A percentile compares a stretch with the other conserved stretches of the same genome.
Conservation (phyloP, 371 early-diverging fungal genomes). For the Choanephora cucurbitarum region DNA sequence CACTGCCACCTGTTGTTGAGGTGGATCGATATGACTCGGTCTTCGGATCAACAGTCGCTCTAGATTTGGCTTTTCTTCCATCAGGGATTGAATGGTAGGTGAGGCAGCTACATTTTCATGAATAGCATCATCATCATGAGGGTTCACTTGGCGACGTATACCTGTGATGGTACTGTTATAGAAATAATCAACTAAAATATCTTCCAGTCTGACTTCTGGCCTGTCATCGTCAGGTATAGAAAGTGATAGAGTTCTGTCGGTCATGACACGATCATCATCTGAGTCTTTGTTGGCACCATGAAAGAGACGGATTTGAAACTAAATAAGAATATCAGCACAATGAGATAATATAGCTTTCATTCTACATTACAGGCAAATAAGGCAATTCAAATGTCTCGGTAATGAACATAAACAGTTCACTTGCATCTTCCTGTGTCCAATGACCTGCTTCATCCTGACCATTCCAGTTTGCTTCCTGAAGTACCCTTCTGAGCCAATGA, state of each 20-base stretch:
- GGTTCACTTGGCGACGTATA: conserved; percentile 20
- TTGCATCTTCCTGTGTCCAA: conserved; percentile 58
- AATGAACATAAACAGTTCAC: conserved; percentile 59
- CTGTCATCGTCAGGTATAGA: conserved; percentile 41
- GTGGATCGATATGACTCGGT: neutral
- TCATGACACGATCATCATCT: conserved; percentile 57
- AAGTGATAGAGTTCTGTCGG: conserved; percentile 54
- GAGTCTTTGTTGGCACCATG: conserved; percentile 57
- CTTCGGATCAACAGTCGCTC: neutral
- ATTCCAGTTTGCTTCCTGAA: conserved; percentile 50
- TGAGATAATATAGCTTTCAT: no score
- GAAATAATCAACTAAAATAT: conserved; percentile 33
- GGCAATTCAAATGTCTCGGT: conserved; percentile 59
- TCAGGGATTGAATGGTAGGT: conserved; percentile 4
- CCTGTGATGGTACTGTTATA: conserved; percentile 38
- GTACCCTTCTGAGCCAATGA: conserved; percentile 47
- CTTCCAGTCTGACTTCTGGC: conserved; percentile 16
- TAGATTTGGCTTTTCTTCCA: conserved; percentile 7
- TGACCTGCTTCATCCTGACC: conserved; percentile 26
- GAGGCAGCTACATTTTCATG: conserved; percentile 16
- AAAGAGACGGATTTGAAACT: conserved; percentile 53
- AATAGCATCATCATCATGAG: neutral
- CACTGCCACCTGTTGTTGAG: conserved; percentile 28
- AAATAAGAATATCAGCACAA: neutral
- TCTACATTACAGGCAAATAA: conserved; percentile 47